These are phyloP conservation scores for Sechiopsis laciniata DNA, from an alignment of 306 rosid species.

Conservation along the genomic window DNA sequence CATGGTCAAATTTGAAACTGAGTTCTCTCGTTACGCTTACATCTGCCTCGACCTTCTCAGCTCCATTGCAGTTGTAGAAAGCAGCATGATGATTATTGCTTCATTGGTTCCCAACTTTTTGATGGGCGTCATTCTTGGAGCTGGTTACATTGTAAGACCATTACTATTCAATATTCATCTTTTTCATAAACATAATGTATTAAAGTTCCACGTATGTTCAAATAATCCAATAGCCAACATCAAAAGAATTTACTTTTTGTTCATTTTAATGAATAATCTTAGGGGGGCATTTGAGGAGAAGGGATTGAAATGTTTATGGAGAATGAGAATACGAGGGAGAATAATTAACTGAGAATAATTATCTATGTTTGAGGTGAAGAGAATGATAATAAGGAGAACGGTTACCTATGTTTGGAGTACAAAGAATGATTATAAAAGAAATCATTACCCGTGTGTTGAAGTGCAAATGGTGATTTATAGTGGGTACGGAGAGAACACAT, in stretches of 20 bases:
- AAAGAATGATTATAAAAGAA: too few species aligned
- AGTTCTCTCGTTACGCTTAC: slow-evolving; percentile 41
- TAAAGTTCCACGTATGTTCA: background rate
- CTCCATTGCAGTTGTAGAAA: slow-evolving; percentile 74
- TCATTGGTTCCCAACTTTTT: slow-evolving; percentile 87
- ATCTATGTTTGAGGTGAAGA: too few species aligned
- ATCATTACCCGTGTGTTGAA: too few species aligned
- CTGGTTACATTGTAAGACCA: slow-evolving; percentile 72
- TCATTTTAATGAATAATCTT: background rate
- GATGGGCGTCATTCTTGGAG: slow-evolving; percentile 80
- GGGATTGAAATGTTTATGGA: too few species aligned
- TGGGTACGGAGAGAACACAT: too few species aligned
- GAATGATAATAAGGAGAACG: too few species aligned
- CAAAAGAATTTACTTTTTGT: background rate
- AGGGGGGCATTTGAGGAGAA: too few species aligned
- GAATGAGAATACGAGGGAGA: too few species aligned
- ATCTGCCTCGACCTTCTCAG: slow-evolving; percentile 52
- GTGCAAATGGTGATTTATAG: too few species aligned
- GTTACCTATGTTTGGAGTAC: too few species aligned
- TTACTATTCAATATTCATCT: background rate
- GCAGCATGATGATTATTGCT: slow-evolving; percentile 84
- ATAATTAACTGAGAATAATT: too few species aligned
- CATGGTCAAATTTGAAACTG: slow-evolving; percentile 71
- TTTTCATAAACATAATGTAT: background rate
- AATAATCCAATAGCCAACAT: background rate